Base-by-base conservation (phyloP, 192 early-diverging fungal genomes). In the Kappamyces sp. region DNA sequence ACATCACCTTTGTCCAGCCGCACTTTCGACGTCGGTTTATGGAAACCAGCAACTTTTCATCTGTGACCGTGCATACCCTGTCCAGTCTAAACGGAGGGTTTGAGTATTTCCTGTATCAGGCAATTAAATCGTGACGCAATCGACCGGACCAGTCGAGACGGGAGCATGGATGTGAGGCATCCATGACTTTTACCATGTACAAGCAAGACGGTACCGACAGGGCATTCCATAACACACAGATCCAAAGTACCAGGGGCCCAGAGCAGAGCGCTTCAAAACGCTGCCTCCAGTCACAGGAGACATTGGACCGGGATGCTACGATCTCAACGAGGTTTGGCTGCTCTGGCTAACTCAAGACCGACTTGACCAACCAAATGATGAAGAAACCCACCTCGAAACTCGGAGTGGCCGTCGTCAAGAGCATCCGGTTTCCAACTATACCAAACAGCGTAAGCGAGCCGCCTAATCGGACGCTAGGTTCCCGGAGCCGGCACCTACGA, bases 1-100 rank as follows among this genome's bases (percentile, higher is more conserved):
- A 93, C 64, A 89, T 92, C 49, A 92, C 92, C 1, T 94, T 90
- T 77, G 90, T 87, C 15, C 90, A 91, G 72, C 92, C 92, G 52
- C 92, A 92, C 64, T 94, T 94, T 64, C 79, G 90, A 46, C 82
- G 75, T 61, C 66, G 80, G 51, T 86, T 90, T 64, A 70, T 92
- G 50, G 73, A 80, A 61, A 74, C 76, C n/a, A 13, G 41, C 41
- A 10, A 23, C 9, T 54, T 54, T 34, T 5, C 37, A 8, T 6
- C 41, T 5, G 52, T 9, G 13, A 44, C 43, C 44, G 23, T n/a
- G 0, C 12, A 46, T 46, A n/a, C 12, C 44, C 12, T n/a, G 12
- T 46, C 12, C 12, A n/a, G 13, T 46, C 12, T 12, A n/a, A 13
- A 46, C 44, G 44, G 13, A 46, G 44, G 44, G 44, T 46, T 46